A percentile compares a stretch with the other conserved stretches of the same genome.
These are phyloP conservation scores for Aspergillus fischeri DNA, from an alignment of 2,329 filamentous ascomycete species.

Conservation along the genomic window DNA sequence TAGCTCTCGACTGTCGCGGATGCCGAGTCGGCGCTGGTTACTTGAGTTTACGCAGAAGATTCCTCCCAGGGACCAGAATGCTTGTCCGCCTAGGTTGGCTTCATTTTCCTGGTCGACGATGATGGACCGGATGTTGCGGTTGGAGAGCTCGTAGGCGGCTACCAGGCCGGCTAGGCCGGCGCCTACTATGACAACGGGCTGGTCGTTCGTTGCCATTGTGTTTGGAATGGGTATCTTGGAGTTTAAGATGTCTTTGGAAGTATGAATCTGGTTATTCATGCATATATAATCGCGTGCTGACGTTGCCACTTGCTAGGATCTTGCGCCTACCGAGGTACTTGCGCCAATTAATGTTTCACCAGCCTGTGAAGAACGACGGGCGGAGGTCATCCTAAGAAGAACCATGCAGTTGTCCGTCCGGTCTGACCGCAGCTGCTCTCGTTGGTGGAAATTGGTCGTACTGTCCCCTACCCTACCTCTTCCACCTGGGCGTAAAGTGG, in stretches of 20 bases:
- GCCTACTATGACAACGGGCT: constrained; percentile 24
- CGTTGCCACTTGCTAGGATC: background rate
- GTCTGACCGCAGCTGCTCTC: background rate
- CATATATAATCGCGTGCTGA: background rate
- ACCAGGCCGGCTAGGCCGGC: constrained; percentile 30
- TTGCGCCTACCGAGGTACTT: background rate
- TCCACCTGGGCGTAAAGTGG: background rate
- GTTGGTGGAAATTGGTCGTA: background rate
- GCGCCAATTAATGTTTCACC: background rate
- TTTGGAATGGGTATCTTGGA: background rate
- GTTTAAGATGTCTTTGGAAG: background rate
- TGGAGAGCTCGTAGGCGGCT: constrained; percentile 27
- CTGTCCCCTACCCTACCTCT: background rate
- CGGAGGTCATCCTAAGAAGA: background rate
- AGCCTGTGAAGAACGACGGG: background rate
- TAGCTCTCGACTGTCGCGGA: constrained; percentile 55
- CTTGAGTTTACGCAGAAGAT: constrained; percentile 57
- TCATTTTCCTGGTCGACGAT: constrained; percentile 56
- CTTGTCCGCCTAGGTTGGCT: constrained; percentile 50
- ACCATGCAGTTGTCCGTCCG: too few species aligned
- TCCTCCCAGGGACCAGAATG: constrained; percentile 52
- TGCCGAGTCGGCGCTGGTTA: constrained; percentile 55
- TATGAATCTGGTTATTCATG: background rate
- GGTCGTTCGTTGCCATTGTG: background rate
- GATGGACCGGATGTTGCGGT: constrained; percentile 21